A percentile compares a stretch with the other conserved stretches of the same genome.
Conservation (phyloP, 169 alveolate genomes). For the Plasmodium chabaudi region DNA sequence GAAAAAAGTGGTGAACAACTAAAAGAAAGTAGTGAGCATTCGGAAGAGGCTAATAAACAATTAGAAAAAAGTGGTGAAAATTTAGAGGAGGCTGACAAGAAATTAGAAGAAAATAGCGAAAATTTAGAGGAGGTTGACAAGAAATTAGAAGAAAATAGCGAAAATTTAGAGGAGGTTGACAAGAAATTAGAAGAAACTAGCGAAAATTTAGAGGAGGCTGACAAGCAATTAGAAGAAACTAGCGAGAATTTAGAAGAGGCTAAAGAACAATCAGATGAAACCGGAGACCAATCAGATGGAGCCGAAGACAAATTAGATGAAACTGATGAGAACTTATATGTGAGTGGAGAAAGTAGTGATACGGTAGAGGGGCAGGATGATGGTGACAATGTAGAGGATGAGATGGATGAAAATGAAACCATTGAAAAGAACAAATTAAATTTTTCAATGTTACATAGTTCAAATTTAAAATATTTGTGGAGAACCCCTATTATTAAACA, state of each 20-base stretch:
- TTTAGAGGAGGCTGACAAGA: too few relatives aligned
- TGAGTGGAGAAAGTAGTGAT: neutral
- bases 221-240: neutral
- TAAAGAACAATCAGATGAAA: neutral
- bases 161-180: neutral
- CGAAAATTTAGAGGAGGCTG: neutral
- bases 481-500: conserved; percentile 37
- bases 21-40: too few relatives aligned
- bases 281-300: neutral
- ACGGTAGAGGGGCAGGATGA: neutral
- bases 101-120: too few relatives aligned
- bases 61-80: too few relatives aligned
- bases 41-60: too few relatives aligned
- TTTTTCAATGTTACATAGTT: conserved; percentile 10
- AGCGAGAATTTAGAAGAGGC: neutral
- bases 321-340: neutral
- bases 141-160: neutral
- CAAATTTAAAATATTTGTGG: conserved; percentile 42
- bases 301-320: neutral
- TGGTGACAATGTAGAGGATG: neutral
- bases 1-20: too few relatives aligned
- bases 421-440: conserved; percentile 15
- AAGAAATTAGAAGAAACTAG: neutral
- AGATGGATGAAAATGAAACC: neutral
- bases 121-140: too few relatives aligned